Base-by-base conservation (phyloP, 768 basidiomycete genomes). In the Crepidotus variabilis region DNA sequence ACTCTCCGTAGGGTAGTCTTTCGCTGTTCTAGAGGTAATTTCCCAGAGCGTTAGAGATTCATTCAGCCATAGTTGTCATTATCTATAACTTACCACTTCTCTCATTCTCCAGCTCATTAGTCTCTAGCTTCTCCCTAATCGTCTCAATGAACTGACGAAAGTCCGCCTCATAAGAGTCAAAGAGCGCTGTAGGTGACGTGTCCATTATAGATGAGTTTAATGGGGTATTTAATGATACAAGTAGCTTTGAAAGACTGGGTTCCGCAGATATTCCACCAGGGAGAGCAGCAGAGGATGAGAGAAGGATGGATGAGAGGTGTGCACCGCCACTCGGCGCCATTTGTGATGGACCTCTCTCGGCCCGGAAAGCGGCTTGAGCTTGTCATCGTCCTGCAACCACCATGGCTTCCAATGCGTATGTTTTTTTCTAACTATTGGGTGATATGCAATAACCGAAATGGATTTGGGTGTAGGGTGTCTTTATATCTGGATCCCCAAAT, bases 401-500 rank as follows among this genome's bases (percentile, higher is more conserved):
- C 57, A 72, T 72, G 71, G 65, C 68, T 48, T 64, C 58, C 56
- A 74, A 74, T 69, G 72, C 71, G 81, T 80, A 71, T 57, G 79
- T 75, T 23, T 55, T 52, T 50, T 20, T 36, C 33, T 14, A 53
- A 28, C n/a, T 14, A 54, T 48, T 5, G 13, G 10, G 28, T 52
- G 18, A 50, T 45, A n/a, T 47, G 45, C 35, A 20, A 28, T 36
- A 39, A n/a, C 22, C 53, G 0, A 57, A 4, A 1, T 21, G 57
- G 36, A 53, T 47, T 11, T 43, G 32, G 47, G 22, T 61, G n/a
- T 59, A 83, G 80, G 48, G 74, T 76, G 13, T 81, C 81, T 36
- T 71, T 83, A 58, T 83, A 94, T 72, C 86, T 98, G 49, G 94
- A 98, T 76, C 95, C 94, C 45, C 92, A 94, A 73, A 98, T 98